Base-by-base conservation (phyloP, 345 rosid genomes). In the Pistacia vera region DNA sequence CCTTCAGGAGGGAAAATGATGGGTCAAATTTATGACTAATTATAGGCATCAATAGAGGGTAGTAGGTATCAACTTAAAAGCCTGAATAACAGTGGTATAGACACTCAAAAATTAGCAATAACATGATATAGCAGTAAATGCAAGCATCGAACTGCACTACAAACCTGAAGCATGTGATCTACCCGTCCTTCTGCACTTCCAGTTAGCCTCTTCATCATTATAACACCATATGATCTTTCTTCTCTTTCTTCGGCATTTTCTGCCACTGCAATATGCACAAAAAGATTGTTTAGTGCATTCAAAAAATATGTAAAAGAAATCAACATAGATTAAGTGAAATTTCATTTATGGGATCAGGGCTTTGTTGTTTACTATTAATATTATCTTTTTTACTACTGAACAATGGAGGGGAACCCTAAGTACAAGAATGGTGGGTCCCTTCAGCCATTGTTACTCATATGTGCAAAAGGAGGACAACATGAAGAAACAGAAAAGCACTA, bases 111-210 rank as follows among this genome's bases (percentile, higher is more conserved):
- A 36, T 36, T 36, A 2, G 1, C 38, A 36, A 4, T 36, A 36
- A 36, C 38, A 36, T 36, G 38, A 36, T 66, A 22, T n/a, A 65
- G 46, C 30, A 56, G 38, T 36, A 36, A 36, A 36, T 36, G 38
- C 38, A 36, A 35, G 20, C 36, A 33, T 52, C 68, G 17, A 44
- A 68, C 33, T 61, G 28, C 18, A 79, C 11, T 74, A 83, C 86
- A 48, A 77, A 95, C 99, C 83, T 95, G 99, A 85, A 96, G 97
- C 82, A 88, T 83, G 80, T 96, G 92, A 86, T 96, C 98, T 59
- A 93, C 88, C 30, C 97, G 89, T 64, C 99, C 98, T 41, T 86
- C 93, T 79, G 75, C 89, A 84, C 85, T 86, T 81, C 97, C 93
- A 38, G 93, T 91, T 74, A 96, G 77, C 77, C 89, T 90, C 86